Evolutionary conservation across 495 filamentous ascomycete species (phyloP).

Genomic region (Penicillium herquei): DNA sequence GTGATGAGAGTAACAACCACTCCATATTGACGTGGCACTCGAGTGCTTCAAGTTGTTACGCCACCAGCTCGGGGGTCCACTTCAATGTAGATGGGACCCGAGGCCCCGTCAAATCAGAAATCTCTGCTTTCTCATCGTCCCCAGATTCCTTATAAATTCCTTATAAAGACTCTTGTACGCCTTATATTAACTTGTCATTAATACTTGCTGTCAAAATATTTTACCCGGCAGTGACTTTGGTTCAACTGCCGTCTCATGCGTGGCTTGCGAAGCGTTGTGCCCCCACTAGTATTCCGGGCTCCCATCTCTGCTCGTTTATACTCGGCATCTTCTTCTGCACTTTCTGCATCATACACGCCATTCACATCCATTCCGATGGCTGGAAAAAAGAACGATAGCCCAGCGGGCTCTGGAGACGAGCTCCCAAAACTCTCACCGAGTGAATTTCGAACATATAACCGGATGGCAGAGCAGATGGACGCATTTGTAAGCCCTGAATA

Average conservation of each 20-base stretch:
- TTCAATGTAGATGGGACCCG: background rate
- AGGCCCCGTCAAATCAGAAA: conserved; percentile 17
- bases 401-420: conserved; percentile 1
- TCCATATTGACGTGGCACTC: background rate
- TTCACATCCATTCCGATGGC: conserved; percentile 5
- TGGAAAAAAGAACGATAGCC: conserved; percentile 4
- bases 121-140: conserved; percentile 21
- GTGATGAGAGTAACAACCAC: too few relatives aligned
- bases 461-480: conserved; percentile 76
- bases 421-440: conserved; percentile 46
- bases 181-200: background rate
- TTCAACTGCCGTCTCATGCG: conserved; percentile 25
- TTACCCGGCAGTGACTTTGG: conserved; percentile 12
- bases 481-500: conserved; percentile 52
- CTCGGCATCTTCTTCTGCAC: background rate
- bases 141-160: conserved; percentile 5
- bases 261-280: conserved; percentile 5
- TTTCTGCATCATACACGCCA: conserved; percentile 1
- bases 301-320: conserved; percentile 3
- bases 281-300: conserved; percentile 9
- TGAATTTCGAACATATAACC: conserved; percentile 68
- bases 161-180: background rate
- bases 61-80: background rate
- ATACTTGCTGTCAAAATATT: background rate
- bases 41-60: background rate